Evolutionary conservation across 2,329 filamentous ascomycete genomes (phyloP), one percentile per base, ranked within the genome.

Genomic region (Colletotrichum gloeosporioides): DNA sequence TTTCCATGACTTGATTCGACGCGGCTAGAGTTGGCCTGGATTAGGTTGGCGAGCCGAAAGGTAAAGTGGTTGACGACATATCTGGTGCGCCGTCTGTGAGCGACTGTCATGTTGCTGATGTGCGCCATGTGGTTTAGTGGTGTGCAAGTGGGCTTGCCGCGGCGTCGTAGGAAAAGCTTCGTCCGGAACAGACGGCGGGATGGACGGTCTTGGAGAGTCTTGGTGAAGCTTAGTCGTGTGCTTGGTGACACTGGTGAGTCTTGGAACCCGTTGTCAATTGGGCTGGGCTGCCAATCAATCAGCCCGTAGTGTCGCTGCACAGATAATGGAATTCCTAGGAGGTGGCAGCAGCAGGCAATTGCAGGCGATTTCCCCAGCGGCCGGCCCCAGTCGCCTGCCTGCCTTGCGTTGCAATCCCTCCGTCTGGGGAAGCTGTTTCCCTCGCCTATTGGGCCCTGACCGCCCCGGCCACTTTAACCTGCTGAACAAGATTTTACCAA

Each of bases 401-500:
- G 44, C 59, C 27, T 36, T n/a, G 25, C 15, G 57, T 64, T 70
- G 66, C 57, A 61, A 57, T 34, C 49, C 62, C 27, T n/a, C 12
- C 61, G 57, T 62, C 74, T 32, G 74, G 74, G 70, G 74, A 74
- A 65, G 34, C 34, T 34, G 59, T 36, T 15, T 49, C 15, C 36
- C 22, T 31, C 44, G 61, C n/a, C 36, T 59, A 74, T 74, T 74
- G 70, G 74, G 27, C 59, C 65, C 25, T 53, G n/a, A 25, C 44
- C 44, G 44, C 44, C 44, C 44, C 12, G 34, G 27, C 31, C 16
- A 25, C 70, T 53, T 44, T 59, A 29, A 59, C 49, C 32, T 27
- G n/a, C 34, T 6, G 34, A 63, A 68, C 36, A 66, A 74, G 71
- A 65, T 49, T 59, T 73, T 69, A 74, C 74, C 70, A 74, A 76